These are phyloP conservation scores for Colletotrichum sp. DNA, from an alignment of 2,329 filamentous ascomycete genomes.

Conservation along the genomic window DNA sequence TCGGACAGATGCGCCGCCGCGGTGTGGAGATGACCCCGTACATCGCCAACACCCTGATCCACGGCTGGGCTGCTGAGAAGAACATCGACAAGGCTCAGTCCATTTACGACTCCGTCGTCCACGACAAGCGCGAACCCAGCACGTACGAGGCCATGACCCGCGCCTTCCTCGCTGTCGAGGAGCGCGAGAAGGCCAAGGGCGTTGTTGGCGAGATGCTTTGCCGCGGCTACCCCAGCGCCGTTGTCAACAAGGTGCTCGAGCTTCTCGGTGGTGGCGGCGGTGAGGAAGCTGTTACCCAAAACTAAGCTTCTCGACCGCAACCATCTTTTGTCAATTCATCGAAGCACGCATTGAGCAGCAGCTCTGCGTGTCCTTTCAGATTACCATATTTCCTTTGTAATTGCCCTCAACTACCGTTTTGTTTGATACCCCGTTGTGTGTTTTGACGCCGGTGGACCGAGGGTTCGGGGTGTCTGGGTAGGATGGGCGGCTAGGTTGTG, in stretches of 20 bases:
- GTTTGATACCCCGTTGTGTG: constrained; percentile 33
- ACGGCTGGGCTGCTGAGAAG: constrained; percentile 90
- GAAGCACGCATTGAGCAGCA: constrained; percentile 1
- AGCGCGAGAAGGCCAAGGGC: constrained; percentile 75
- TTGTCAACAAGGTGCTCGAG: constrained; percentile 92
- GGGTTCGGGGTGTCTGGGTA: constrained; percentile 14
- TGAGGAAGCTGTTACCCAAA: constrained; percentile 39
- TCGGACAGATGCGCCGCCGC: constrained; percentile 76
- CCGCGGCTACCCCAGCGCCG: constrained; percentile 88
- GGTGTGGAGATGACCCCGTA: constrained; percentile 91
- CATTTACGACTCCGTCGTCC: constrained; percentile 81
- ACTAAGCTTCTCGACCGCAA: constrained; percentile 5
- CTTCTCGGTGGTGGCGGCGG: constrained; percentile 70
- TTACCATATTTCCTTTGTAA: constrained; percentile 26
- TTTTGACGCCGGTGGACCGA: constrained; percentile 18
- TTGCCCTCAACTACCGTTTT: constrained; percentile 26
- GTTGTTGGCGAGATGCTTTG: constrained; percentile 91
- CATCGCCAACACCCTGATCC: constrained; percentile 97
- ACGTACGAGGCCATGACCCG: constrained; percentile 99
- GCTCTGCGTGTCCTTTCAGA: constrained; percentile 4
- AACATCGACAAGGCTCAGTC: constrained; percentile 78
- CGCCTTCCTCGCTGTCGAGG: constrained; percentile 84
- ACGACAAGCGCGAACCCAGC: constrained; percentile 87
- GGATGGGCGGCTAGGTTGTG: constrained; percentile 18
- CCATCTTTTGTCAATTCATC: constrained; percentile 18